These are phyloP conservation scores for Melocanna baccifera DNA, from an alignment of 176 grass and related monocot genomes.

Conservation along the genomic window DNA sequence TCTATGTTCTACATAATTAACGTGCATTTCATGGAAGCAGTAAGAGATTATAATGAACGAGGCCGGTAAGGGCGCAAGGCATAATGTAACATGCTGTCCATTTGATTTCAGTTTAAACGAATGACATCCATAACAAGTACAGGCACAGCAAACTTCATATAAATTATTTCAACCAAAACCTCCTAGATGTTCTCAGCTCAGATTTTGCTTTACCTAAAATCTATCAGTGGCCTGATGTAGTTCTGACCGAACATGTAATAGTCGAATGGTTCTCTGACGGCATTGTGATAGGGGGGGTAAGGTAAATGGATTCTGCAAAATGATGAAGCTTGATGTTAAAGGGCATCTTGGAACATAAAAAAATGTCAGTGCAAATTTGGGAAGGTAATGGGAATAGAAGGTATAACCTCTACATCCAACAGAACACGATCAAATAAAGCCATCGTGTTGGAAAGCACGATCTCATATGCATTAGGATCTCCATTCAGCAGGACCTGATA, in stretches of 20 bases:
- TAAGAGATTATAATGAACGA: neutral
- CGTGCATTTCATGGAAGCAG: neutral
- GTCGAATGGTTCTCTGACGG: constrained; percentile 88
- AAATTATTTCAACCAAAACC: neutral
- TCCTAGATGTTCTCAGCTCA: neutral
- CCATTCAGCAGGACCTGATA: constrained; percentile 71
- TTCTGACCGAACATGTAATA: constrained; percentile 99
- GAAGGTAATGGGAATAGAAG: constrained; percentile 6
- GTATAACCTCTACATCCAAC: constrained; percentile 71
- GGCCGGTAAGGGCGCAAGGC: neutral
- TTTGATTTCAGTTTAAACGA: constrained; percentile 15
- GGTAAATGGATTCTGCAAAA: constrained; percentile 81
- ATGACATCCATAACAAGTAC: neutral
- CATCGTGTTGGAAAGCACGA: constrained; percentile 73
- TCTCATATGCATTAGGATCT: constrained; percentile 65
- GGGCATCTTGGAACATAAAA: constrained; percentile 12
- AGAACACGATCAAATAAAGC: constrained; percentile 77
- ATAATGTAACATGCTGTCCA: neutral
- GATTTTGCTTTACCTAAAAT: constrained; percentile 78
- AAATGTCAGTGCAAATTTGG: constrained; percentile 5
- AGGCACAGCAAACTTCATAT: neutral
- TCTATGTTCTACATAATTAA: neutral
- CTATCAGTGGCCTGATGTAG: constrained; percentile 75
- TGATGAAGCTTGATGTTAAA: constrained; percentile 16
- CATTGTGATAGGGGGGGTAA: constrained; percentile 92